Evolutionary conservation across 2,329 filamentous ascomycete genomes (phyloP), one percentile per base, ranked within the genome.

Genomic region (Karstenula rhodostoma): DNA sequence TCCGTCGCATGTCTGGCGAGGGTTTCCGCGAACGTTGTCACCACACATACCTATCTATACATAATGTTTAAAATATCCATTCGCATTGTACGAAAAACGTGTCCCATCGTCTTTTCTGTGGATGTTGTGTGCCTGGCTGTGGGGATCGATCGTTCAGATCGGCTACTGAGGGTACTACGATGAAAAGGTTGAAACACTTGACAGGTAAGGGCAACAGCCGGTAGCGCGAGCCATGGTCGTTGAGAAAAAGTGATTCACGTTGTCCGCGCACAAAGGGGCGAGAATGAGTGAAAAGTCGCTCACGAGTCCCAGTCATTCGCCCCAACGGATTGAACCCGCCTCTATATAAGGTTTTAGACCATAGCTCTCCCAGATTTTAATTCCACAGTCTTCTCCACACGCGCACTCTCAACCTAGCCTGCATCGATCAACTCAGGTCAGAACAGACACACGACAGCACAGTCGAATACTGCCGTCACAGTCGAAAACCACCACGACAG

Each of bases 41-140:
- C 5, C 40, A 15, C 27, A 49, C 32, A 49, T 33, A 33, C 9
- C 33, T 32, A 33, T 25, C 9, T 55, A 62, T 51, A 51, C 49
- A 51, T 43, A 33, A 59, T 64, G 55, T 58, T 56, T 32, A 25
- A 43, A 22, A 37, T 29, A 6, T 9, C 22, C 12, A 10, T 13
- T 53, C n/a, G 32, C 47, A 4, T 49, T 23, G 9, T 10, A 8
- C n/a, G 40, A n/a, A n/a, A n/a, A n/a, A n/a, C n/a, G n/a, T n/a
- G n/a, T n/a, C n/a, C n/a, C n/a, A n/a, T n/a, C n/a, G n/a, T n/a
- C n/a, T n/a, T n/a, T n/a, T n/a, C n/a, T n/a, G n/a, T n/a, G n/a
- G n/a, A n/a, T n/a, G n/a, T n/a, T n/a, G n/a, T n/a, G n/a, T n/a
- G n/a, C n/a, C n/a, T n/a, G n/a, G n/a, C n/a, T n/a, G n/a, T n/a